Percentiles rank a stretch among this genome's conserved stretches.
phyloP scores from a whole-genome alignment of 2,329 filamentous ascomycete species.

The Reticulascus tulasneorum region DNA sequence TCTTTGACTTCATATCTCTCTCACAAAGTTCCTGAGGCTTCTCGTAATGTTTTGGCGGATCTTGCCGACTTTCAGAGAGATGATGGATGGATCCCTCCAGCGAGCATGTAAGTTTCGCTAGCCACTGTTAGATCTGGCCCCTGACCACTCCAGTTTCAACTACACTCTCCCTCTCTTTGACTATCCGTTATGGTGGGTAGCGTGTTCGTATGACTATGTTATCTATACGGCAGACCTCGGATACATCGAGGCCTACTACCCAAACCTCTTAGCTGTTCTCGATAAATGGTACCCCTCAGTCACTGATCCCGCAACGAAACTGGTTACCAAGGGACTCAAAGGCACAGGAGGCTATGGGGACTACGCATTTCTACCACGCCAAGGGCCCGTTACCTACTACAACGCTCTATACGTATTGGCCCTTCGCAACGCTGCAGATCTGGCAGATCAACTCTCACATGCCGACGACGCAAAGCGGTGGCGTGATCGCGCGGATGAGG shows the following conservation, averaged over 20 bases:
- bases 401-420: conserved; percentile 47
- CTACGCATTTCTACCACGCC: conserved; percentile 45
- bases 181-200: conserved; percentile 51
- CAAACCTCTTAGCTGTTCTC: conserved; percentile 33
- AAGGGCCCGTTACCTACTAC: conserved; percentile 47
- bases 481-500: conserved; percentile 28
- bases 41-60: conserved; percentile 45
- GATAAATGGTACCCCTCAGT: conserved; percentile 42
- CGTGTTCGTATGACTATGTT: conserved; percentile 42
- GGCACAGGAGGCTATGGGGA: conserved; percentile 38
- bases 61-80: conserved; percentile 42
- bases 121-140: neutral
- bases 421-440: conserved; percentile 36
- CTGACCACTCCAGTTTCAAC: conserved; percentile 26
- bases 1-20: conserved; percentile 44
- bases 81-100: conserved; percentile 52
- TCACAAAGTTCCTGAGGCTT: conserved; percentile 35
- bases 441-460: conserved; percentile 30
- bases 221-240: conserved; percentile 44
- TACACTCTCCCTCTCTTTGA: conserved; percentile 47
- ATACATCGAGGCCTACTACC: conserved; percentile 38
- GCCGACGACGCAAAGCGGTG: conserved; percentile 33
- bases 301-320: conserved; percentile 32
- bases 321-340: conserved; percentile 36
- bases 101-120: conserved; percentile 39